phyloP scores from a whole-genome alignment of 2,329 filamentous ascomycete species.

The Aspergillus ochraceus region DNA sequence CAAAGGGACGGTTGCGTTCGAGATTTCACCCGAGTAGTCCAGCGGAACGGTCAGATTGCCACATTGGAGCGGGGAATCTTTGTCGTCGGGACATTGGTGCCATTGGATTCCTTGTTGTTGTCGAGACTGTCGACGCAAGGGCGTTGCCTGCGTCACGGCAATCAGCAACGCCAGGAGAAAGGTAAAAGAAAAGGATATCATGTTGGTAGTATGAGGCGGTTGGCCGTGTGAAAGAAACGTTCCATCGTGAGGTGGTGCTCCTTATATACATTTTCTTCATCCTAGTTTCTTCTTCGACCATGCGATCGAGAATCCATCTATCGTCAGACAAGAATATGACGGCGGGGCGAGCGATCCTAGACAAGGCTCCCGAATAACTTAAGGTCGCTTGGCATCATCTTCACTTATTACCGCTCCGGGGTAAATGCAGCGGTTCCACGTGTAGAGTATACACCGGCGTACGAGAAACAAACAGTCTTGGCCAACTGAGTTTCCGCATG shows the following conservation, averaged over 20 bases:
- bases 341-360: no score
- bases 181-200: not conserved
- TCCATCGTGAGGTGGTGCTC: not conserved
- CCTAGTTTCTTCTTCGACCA: no score
- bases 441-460: not conserved
- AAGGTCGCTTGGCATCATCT: not conserved
- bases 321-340: no score
- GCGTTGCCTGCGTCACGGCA: not conserved
- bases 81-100: not conserved
- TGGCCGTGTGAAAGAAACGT: not conserved
- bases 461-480: not conserved
- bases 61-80: constrained; percentile 22
- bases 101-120: not conserved
- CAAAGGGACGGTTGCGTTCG: constrained; percentile 24
- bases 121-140: not conserved
- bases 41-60: constrained; percentile 34
- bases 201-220: not conserved
- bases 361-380: not conserved
- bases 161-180: not conserved
- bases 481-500: not conserved
- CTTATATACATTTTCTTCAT: not conserved
- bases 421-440: not conserved
- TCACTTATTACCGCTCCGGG: not conserved
- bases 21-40: constrained; percentile 30
- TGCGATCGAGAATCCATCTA: no score